These are phyloP conservation scores for Byssochlamys sp. DNA, from an alignment of 2,329 filamentous ascomycete genomes.

Conservation along the genomic window DNA sequence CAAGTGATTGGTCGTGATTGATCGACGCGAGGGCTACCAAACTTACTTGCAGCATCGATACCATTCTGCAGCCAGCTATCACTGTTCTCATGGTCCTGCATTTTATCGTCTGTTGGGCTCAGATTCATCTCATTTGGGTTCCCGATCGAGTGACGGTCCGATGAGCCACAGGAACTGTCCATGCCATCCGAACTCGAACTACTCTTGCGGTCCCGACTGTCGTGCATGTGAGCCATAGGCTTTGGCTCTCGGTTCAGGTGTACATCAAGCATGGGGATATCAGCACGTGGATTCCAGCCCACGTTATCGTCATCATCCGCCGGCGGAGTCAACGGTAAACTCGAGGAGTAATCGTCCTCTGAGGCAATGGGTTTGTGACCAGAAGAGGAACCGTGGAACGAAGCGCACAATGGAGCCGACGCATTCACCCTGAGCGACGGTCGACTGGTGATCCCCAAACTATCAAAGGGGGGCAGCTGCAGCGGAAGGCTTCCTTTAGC, in stretches of 20 bases:
- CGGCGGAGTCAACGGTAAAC: slow-evolving; percentile 33
- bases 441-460: slow-evolving; percentile 39
- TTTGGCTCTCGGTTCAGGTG: slow-evolving; percentile 17
- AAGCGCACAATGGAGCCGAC: background rate
- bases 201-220: slow-evolving; percentile 20
- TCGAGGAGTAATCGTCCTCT: slow-evolving; percentile 23
- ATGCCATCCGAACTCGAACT: slow-evolving; percentile 17
- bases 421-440: background rate
- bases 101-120: slow-evolving; percentile 18
- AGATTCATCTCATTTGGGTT: slow-evolving; percentile 22
- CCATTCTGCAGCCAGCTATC: slow-evolving; percentile 30
- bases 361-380: slow-evolving; percentile 3
- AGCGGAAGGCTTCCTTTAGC: slow-evolving; percentile 30
- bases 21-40: background rate
- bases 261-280: slow-evolving; percentile 22
- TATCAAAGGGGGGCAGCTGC: slow-evolving; percentile 46
- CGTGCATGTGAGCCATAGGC: slow-evolving; percentile 19
- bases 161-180: slow-evolving; percentile 21
- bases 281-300: slow-evolving; percentile 26
- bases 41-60: slow-evolving; percentile 29
- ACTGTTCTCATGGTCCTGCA: slow-evolving; percentile 22
- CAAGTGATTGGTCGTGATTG: background rate
- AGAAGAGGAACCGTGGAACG: slow-evolving; percentile 18
- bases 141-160: slow-evolving; percentile 20
- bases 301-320: slow-evolving; percentile 29